phyloP scores from a whole-genome alignment of 495 filamentous ascomycete genomes.

The Cryomyces antarcticus region DNA sequence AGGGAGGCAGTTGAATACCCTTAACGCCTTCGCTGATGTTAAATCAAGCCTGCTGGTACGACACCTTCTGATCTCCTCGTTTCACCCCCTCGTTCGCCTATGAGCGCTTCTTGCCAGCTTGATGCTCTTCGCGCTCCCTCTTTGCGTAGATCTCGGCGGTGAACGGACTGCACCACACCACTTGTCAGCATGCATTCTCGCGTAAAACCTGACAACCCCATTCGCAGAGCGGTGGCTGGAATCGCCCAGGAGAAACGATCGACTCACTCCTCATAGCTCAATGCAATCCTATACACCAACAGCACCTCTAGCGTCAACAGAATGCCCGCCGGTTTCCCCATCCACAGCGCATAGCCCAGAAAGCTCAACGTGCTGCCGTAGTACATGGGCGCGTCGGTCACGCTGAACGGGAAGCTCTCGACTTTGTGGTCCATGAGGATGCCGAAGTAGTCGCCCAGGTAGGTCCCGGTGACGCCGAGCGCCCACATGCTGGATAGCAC shows the following conservation, averaged over 20 bases:
- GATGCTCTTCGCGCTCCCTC: slow-evolving; percentile 33
- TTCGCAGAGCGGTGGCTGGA: no score
- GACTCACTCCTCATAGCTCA: slow-evolving; percentile 59
- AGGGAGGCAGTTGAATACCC: no score
- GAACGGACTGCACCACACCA: slow-evolving; percentile 37
- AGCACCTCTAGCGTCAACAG: slow-evolving; percentile 57
- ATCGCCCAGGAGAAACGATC: no score
- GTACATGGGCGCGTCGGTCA: slow-evolving; percentile 90
- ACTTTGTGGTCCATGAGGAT: slow-evolving; percentile 92
- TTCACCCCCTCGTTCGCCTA: no score
- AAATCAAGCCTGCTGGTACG: no score
- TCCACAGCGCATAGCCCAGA: slow-evolving; percentile 69
- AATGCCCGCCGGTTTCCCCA: slow-evolving; percentile 75
- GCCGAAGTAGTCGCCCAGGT: slow-evolving; percentile 94
- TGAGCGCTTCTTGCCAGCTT: slow-evolving; percentile 24
- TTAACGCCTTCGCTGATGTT: no score
- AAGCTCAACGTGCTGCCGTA: slow-evolving; percentile 85
- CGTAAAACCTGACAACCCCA: no score
- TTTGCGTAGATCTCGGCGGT: slow-evolving; percentile 86
- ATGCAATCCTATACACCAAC: slow-evolving; percentile 59
- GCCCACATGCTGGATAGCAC: slow-evolving; percentile 79
- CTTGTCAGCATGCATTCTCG: slow-evolving; percentile 13
- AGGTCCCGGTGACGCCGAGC: slow-evolving; percentile 90
- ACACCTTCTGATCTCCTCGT: no score
- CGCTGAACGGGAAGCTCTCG: slow-evolving; percentile 86